Conservation (phyloP, 176 grass and related monocot species). For the Puccinellia tenuiflora region DNA sequence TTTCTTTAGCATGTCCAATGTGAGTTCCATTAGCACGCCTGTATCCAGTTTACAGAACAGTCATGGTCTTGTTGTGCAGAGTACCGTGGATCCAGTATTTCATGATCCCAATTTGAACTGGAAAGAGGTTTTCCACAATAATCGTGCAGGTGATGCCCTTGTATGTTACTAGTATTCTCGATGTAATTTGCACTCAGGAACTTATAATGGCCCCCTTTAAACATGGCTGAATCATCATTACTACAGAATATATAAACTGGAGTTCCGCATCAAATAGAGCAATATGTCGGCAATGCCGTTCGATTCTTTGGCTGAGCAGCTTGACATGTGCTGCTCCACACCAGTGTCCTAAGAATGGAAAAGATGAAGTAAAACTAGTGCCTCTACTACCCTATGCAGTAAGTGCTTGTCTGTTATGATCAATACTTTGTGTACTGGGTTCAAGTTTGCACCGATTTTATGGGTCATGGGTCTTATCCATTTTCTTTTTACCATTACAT, state of each 20-base stretch:
- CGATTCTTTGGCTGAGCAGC: slow-evolving; percentile 69
- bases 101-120: slow-evolving; percentile 33
- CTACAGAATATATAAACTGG: slow-evolving; percentile 35
- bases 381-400: slow-evolving; percentile 59
- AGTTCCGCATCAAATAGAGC: slow-evolving; percentile 56
- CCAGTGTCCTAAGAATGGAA: slow-evolving; percentile 38
- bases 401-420: slow-evolving; percentile 11
- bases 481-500: background rate
- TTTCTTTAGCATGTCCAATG: slow-evolving; percentile 39
- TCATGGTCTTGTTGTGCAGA: slow-evolving; percentile 13
- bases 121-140: slow-evolving; percentile 43
- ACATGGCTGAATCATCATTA: slow-evolving; percentile 5
- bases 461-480: background rate
- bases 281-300: slow-evolving; percentile 48
- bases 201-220: background rate
- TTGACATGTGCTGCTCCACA: slow-evolving; percentile 51
- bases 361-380: slow-evolving; percentile 37
- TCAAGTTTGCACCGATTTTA: background rate
- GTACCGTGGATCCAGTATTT: slow-evolving; percentile 5
- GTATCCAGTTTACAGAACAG: slow-evolving; percentile 1
- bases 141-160: slow-evolving; percentile 39
- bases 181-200: background rate
- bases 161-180: background rate
- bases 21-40: background rate
- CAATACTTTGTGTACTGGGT: background rate